Evolutionary conservation across 768 basidiomycete genomes (phyloP).

Genomic region (Dentipellis fragilis): DNA sequence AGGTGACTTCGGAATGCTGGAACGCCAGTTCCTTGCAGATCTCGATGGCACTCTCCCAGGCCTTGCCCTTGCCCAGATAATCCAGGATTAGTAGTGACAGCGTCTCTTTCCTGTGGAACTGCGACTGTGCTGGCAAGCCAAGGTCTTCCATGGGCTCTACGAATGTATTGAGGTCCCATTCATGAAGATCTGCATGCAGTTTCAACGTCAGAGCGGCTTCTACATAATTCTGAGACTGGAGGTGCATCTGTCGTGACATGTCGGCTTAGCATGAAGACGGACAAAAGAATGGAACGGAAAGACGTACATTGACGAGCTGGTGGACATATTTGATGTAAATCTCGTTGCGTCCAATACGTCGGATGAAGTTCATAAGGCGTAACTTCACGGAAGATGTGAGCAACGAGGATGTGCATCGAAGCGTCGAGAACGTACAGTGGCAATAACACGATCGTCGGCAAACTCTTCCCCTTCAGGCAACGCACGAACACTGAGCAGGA

Average conservation of each 20-base stretch:
- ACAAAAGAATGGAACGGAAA: not conserved
- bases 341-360: slow-evolving; percentile 83
- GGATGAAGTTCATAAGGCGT: slow-evolving; percentile 88
- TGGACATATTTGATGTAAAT: slow-evolving; percentile 96
- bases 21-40: slow-evolving; percentile 86
- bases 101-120: slow-evolving; percentile 91
- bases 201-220: slow-evolving; percentile 92
- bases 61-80: slow-evolving; percentile 90
- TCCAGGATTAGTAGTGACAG: slow-evolving; percentile 88
- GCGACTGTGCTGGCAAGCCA: slow-evolving; percentile 82
- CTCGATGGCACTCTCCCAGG: slow-evolving; percentile 92
- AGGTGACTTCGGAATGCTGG: slow-evolving; percentile 84
- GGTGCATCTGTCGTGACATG: slow-evolving; percentile 53
- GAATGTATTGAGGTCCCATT: slow-evolving; percentile 78
- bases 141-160: slow-evolving; percentile 86
- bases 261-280: not conserved
- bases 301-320: slow-evolving; percentile 77
- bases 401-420: not conserved
- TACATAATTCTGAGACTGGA: slow-evolving; percentile 82
- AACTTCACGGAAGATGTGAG: slow-evolving; percentile 34
- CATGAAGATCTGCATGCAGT: slow-evolving; percentile 86
- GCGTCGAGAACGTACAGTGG: slow-evolving; percentile 44
- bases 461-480: slow-evolving; percentile 91
- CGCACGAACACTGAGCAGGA: slow-evolving; percentile 77
- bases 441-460: slow-evolving; percentile 89